Base-by-base conservation (phyloP, 2,329 filamentous ascomycete genomes). In the Westerdykella sp. region DNA sequence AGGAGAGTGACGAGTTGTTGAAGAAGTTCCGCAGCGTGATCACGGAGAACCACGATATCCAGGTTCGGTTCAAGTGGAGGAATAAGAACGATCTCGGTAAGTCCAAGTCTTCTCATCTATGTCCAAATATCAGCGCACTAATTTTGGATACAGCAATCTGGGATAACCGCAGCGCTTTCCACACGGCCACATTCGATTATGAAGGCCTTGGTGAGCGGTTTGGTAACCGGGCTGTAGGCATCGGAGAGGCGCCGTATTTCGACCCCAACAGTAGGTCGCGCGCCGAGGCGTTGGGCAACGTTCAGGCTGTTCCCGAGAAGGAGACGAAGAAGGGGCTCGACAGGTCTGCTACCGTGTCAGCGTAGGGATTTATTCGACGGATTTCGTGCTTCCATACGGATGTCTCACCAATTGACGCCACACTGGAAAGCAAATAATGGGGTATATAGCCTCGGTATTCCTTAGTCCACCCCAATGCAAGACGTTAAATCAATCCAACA, bases 181-280 rank as follows among this genome's bases (percentile, higher is more conserved):
- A 82, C 51, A 75, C 74, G 31, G 80, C 79, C 0, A 84, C 79
- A 0, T 81, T 77, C 48, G 82, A 85, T 50, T 84, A 83, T 36
- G 71, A 72, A 12, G 69, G 67, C 15, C 67, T 73, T 28, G 76
- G 75, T 1, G 69, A 74, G 16, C 66, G 79, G 38, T 68, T 70
- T 39, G 72, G 76, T 21, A 71, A 79, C 55, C 57, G 79, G 15
- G 70, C 74, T 1, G 77, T 81, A 6, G 74, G 72, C 6, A 69
- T 80, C 5, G 11, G 79, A 75, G 68, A 71, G 60, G 51, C 79
- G 74, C 77, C 78, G 1, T 81, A 75, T 48, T 56, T 77, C 4
- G 76, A 80, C 47, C 70, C 74, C 0, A 64, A 69, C 9, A 78
- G 75, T 51, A 71, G 60, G 14, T 72, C 71, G 0, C 62, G 73